These are phyloP conservation scores for Chytriomyces confervae DNA, from an alignment of 192 early-diverging fungal genomes.

Conservation along the genomic window DNA sequence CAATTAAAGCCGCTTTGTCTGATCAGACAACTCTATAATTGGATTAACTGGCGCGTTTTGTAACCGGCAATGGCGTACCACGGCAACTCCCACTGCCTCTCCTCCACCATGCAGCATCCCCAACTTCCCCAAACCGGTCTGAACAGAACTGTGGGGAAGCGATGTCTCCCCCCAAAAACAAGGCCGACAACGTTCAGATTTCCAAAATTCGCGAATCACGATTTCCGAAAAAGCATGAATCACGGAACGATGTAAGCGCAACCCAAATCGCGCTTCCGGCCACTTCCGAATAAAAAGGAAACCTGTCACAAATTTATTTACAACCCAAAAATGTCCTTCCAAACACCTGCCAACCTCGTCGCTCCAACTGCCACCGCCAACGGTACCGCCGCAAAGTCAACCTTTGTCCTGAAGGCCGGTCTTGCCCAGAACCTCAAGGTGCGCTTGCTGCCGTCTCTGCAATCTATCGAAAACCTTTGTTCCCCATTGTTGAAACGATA, in stretches of 20 bases:
- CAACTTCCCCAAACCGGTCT: no score
- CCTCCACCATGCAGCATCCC: no score
- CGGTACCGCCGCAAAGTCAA: constrained; percentile 23
- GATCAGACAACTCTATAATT: no score
- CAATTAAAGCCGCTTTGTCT: no score
- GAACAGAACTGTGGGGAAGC: no score
- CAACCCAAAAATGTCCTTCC: constrained; percentile 52
- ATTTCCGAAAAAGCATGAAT: not conserved
- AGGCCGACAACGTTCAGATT: no score
- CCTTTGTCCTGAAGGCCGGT: constrained; percentile 91
- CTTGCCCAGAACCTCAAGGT: constrained; percentile 99
- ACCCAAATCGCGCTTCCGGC: not conserved
- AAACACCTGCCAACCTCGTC: constrained; percentile 66
- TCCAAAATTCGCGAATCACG: no score
- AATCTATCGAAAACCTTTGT: not conserved
- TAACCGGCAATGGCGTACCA: no score
- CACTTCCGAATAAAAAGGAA: not conserved
- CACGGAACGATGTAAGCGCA: not conserved
- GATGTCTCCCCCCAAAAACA: no score
- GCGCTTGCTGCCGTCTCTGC: constrained; percentile 11
- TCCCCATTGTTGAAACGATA: constrained; percentile 7
- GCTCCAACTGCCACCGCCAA: constrained; percentile 42
- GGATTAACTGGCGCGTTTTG: no score
- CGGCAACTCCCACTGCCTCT: no score
- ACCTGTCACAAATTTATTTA: not conserved